phyloP scores from a whole-genome alignment of 805 yeast genomes.

The Myxozyma mucilagina region DNA sequence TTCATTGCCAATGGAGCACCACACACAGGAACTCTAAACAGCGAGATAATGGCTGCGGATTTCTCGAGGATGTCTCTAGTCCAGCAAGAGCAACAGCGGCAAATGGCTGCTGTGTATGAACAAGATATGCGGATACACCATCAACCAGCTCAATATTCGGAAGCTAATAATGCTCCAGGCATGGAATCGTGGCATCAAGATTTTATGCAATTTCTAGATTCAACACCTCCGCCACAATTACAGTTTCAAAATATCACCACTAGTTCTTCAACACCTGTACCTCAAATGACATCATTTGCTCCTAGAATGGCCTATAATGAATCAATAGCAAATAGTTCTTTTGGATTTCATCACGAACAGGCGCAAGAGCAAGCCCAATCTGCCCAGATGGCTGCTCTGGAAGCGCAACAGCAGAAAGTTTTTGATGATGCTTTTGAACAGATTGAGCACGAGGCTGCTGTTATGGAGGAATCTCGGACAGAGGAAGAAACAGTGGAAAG shows the following conservation, averaged over 20 bases:
- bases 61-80: constrained; percentile 9
- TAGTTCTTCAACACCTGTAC: not conserved
- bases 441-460: constrained; percentile 6
- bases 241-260: not conserved
- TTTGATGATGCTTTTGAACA: constrained; percentile 15
- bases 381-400: not conserved
- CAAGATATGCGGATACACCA: not conserved
- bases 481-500: not conserved
- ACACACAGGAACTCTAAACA: not conserved
- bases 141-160: not conserved
- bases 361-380: not conserved
- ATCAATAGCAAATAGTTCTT: not conserved
- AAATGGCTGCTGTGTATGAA: not conserved
- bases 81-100: constrained; percentile 9
- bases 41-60: constrained; percentile 5
- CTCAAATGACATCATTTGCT: not conserved
- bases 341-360: not conserved
- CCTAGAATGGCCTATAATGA: not conserved
- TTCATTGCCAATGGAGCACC: not conserved
- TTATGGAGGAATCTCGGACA: not conserved
- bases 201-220: constrained; percentile 21
- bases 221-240: not conserved
- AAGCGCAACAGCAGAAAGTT: constrained; percentile 4
- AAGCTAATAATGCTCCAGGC: not conserved
- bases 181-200: constrained; percentile 22